Conservation (phyloP, 306 rosid genomes). For the Corylus avellana region DNA sequence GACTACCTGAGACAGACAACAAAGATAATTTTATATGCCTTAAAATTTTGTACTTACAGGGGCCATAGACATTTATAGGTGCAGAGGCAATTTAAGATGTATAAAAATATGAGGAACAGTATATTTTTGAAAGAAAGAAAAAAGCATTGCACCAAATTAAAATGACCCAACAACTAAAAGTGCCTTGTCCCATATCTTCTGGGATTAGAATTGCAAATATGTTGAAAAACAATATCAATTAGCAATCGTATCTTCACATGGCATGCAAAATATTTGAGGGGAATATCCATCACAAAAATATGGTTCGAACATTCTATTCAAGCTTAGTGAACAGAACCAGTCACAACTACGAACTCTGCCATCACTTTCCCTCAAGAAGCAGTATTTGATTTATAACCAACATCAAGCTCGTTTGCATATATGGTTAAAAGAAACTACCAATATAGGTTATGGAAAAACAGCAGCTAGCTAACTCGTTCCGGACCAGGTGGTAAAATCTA, state of each 20-base stretch:
- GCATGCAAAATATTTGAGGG: neutral
- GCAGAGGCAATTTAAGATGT: neutral
- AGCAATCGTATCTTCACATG: neutral
- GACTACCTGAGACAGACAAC: conserved; percentile 54
- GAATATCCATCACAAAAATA: neutral
- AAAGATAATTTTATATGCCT: conserved; percentile 13
- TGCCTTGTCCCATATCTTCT: neutral
- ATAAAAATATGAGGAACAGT: neutral
- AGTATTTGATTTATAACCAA: neutral
- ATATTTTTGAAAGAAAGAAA: neutral
- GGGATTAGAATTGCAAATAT: conserved; percentile 1
- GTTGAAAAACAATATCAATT: neutral
- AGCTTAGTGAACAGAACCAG: neutral
- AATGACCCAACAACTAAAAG: neutral
- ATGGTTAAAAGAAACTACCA: neutral
- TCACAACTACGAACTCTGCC: neutral
- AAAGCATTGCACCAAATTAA: neutral
- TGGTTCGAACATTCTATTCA: neutral
- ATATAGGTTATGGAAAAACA: neutral
- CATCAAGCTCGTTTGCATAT: neutral
- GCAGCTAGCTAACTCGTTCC: neutral
- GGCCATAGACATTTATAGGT: neutral
- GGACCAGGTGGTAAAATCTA: neutral
- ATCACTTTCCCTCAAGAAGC: neutral
- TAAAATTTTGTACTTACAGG: neutral